Percentiles rank a stretch among this genome's conserved stretches.
phyloP scores from a whole-genome alignment of 164 flowering plant species.

The Piper betle region DNA sequence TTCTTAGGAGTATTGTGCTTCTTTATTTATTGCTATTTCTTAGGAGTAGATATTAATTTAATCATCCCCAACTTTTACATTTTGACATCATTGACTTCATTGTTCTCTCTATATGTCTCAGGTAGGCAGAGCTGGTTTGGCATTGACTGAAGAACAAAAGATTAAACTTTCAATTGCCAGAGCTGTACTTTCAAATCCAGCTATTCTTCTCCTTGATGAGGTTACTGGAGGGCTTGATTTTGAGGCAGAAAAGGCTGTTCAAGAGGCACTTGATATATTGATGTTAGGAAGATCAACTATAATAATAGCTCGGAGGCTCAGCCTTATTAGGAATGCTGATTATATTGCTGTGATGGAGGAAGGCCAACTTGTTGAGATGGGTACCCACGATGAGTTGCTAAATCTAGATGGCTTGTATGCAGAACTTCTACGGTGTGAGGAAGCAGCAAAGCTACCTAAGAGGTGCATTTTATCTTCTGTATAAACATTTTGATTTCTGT shows the following conservation, averaged over 20 bases:
- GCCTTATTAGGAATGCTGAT: conserved; percentile 93
- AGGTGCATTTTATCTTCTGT: conserved; percentile 10
- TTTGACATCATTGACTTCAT: background rate
- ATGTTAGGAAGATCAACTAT: conserved; percentile 94
- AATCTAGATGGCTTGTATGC: conserved; percentile 72
- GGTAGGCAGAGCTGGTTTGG: conserved; percentile 89
- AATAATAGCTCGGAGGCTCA: conserved; percentile 85
- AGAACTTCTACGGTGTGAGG: conserved; percentile 67
- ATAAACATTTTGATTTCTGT: background rate
- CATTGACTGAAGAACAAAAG: conserved; percentile 84
- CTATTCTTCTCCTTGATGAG: conserved; percentile 90
- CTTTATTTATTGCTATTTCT: too few species aligned
- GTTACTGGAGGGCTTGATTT: conserved; percentile 75
- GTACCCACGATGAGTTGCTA: conserved; percentile 90
- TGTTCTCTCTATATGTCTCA: conserved; percentile 17
- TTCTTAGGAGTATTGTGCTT: too few species aligned
- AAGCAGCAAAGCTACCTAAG: conserved; percentile 33
- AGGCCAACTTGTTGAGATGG: conserved; percentile 98
- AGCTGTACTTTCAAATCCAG: conserved; percentile 90
- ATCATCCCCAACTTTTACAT: too few species aligned
- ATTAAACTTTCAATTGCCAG: conserved; percentile 90
- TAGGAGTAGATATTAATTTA: too few species aligned
- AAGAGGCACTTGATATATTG: conserved; percentile 87
- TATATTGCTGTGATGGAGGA: conserved; percentile 99
- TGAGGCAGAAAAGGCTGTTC: conserved; percentile 91